phyloP scores from a whole-genome alignment of 2,329 filamentous ascomycete species.

The Colletotrichum lentis region DNA sequence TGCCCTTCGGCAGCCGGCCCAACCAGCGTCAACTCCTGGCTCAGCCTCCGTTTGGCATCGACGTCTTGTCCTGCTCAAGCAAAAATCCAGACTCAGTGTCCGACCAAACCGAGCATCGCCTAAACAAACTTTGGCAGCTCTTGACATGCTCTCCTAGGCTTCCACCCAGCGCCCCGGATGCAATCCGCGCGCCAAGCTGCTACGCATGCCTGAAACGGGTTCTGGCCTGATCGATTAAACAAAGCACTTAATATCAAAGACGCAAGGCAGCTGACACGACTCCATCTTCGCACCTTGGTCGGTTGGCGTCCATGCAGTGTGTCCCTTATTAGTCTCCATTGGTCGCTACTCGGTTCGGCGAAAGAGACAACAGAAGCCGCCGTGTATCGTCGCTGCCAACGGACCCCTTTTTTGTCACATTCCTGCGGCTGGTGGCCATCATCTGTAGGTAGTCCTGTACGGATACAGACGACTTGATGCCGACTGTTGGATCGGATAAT shows the following conservation, averaged over 20 bases:
- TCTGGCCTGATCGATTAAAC: slow-evolving; percentile 24
- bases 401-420: background rate
- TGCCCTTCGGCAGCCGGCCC: background rate
- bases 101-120: too few species aligned
- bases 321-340: too few species aligned
- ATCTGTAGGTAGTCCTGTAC: too few species aligned
- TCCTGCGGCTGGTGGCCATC: background rate
- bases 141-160: background rate
- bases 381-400: slow-evolving; percentile 10
- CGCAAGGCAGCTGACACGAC: slow-evolving; percentile 7
- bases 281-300: slow-evolving; percentile 11
- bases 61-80: background rate
- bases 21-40: background rate
- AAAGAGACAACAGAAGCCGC: slow-evolving; percentile 13
- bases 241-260: slow-evolving; percentile 7
- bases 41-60: background rate
- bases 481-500: background rate
- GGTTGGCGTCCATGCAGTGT: background rate
- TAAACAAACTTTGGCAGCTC: background rate
- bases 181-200: slow-evolving; percentile 10
- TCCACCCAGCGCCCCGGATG: slow-evolving; percentile 7
- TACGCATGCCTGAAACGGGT: slow-evolving; percentile 26
- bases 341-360: background rate
- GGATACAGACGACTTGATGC: background rate
- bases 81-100: background rate